A percentile compares a stretch with the other conserved stretches of the same genome.
Conservation (phyloP, 1,284 basidiomycete species). For the Apiotrichum gamsii region DNA sequence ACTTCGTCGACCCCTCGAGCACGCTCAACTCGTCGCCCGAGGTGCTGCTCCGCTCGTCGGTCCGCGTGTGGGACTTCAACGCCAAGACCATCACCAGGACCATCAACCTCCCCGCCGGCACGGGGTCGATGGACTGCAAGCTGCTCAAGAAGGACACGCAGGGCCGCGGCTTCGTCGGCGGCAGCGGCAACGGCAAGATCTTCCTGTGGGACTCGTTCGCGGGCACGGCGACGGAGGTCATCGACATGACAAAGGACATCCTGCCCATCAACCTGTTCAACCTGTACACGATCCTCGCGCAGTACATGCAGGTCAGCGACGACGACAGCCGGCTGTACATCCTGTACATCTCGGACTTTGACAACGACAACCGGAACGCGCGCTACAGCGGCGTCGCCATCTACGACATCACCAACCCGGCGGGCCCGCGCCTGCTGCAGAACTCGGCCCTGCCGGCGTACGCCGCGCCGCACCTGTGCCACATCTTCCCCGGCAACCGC, state of each 20-base stretch:
- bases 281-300: conserved; percentile 11
- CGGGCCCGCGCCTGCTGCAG: conserved; percentile 2
- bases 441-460: conserved; percentile 8
- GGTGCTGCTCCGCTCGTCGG: conserved; percentile 1
- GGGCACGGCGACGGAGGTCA: conserved; percentile 1
- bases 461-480: conserved; percentile 13
- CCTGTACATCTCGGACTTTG: conserved; percentile 7
- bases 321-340: conserved; percentile 15
- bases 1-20: conserved; percentile 7
- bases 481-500: conserved; percentile 10
- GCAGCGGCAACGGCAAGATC: conserved; percentile 13
- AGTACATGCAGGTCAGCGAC: conserved; percentile 10
- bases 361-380: conserved; percentile 3
- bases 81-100: conserved; percentile 5
- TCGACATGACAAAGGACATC: conserved; percentile 10
- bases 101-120: conserved; percentile 7
- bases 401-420: conserved; percentile 12
- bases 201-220: conserved; percentile 9
- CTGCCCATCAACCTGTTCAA: neutral
- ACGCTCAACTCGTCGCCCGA: conserved; percentile 2
- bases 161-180: conserved; percentile 12
- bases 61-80: conserved; percentile 13
- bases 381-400: conserved; percentile 10
- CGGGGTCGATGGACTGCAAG: conserved; percentile 12
- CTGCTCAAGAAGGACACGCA: conserved; percentile 6